Base-by-base conservation (phyloP, 1,139 yeast species). In the Lodderomyces orthopsilosis region DNA sequence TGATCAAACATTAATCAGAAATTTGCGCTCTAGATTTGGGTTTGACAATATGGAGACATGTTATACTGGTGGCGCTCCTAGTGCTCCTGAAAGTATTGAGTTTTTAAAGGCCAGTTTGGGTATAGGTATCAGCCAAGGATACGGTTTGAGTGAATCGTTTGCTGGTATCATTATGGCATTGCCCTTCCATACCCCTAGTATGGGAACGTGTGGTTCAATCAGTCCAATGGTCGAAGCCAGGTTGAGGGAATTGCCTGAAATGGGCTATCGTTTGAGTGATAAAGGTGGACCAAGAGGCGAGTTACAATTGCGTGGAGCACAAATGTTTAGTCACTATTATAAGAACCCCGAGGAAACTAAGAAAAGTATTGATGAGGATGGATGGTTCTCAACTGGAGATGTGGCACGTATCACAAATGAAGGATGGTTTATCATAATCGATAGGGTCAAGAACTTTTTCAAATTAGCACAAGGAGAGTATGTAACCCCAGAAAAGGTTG, bases 381-480 rank as follows among this genome's bases (percentile, higher is more conserved):
- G 90, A 8, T 85, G 90, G 88, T 85, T 84, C 63, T 69, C 73
- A 38, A 84, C 93, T 15, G 94, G 94, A 41, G 94, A 85, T 62
- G 78, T 85, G 51, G 91, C 85, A 12, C 65, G 62, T 48, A 65
- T 85, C 47, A 59, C 60, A 28, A 79, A 74, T 42, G 55, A 55
- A 7, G 65, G 68, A 32, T 89, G 88, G 18, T 58, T 85, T 19
- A 66, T 56, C 50, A 82, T 85, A 44, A 74, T 85, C 53, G 94
- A 85, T 58, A 74, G 94, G 49, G 90, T 85, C 38, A 85, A 85
- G 69, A 85, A 85, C 62, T 85, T 85, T 66, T 85, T 85, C 74
- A 85, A 85, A 63, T 71, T 85, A 54, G 77, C 91, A 1, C 94
- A 85, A 62, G 94, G 94, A 47, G 94, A 85, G 61, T 85, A 85